Evolutionary conservation across 208 protist species (phyloP), one percentile per base, ranked within the genome.

Genomic region (Leishmania lainsoni): DNA sequence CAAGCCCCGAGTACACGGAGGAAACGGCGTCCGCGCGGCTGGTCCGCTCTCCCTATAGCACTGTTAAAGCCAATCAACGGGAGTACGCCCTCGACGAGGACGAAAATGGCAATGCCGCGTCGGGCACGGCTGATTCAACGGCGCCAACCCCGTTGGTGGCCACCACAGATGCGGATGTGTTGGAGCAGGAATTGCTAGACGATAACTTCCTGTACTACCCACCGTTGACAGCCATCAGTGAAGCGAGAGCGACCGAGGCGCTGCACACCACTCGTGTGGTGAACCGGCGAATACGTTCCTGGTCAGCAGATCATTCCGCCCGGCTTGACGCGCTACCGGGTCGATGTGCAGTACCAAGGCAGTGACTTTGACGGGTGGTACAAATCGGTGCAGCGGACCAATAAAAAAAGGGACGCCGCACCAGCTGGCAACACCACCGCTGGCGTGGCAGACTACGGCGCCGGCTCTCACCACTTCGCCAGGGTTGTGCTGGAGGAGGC

Each of bases 271-370:
- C 59, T 74, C 54, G 56, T 51, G 76, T 17, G n/a, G 48, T 26
- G 20, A 69, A 73, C 77, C 32, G 76, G 59, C 79, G 77, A 22
- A 52, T 97, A 97, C 75, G 91, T 97, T 8, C 95, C 93, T 14
- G 95, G 95, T 0, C 91, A 96, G 90, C 92, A 94, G 76, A 90
- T 96, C 22, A 81, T 97, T 58, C 88, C 90, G 16, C 91, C 93
- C 0, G 95, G 95, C n/a, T 80, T 86, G 49, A 95, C 92, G 58
- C 93, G 95, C 32, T 98, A 97, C 83, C 95, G 93, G 52, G 86
- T 98, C 42, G 93, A 98, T 78, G 93, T 98, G 80, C 95, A 98
- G 83, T 98, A 97, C 75, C 91, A 95, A 75, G 95, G 95, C 26
- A 88, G 76, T 61, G 91, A 97, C 75, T 98, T 96, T 87, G 88